Percentiles rank a stretch among this genome's conserved stretches.
Evolutionary conservation across 305 asterid genomes (phyloP).

Genomic region (Petunia hybrid): DNA sequence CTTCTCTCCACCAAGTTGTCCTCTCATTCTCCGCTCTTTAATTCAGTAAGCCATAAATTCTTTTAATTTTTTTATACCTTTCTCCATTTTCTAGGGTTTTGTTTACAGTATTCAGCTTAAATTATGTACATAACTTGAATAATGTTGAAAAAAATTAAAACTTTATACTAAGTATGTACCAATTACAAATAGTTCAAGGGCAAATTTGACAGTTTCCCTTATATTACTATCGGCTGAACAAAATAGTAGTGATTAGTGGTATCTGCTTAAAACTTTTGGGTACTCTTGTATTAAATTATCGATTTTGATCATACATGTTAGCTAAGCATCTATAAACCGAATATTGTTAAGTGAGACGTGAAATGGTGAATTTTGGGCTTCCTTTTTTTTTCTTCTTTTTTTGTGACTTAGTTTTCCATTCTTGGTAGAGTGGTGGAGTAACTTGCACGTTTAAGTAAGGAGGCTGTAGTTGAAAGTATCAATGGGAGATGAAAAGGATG

Average conservation of each 20-base stretch:
- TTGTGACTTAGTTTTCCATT: not conserved
- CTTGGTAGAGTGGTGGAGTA: not conserved
- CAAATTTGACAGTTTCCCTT: no score
- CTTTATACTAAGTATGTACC: no score
- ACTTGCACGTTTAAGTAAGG: slow-evolving; percentile 9
- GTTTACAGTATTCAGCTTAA: not conserved
- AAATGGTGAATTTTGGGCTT: not conserved
- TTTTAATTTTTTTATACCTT: not conserved
- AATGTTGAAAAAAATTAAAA: no score
- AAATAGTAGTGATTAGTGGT: not conserved
- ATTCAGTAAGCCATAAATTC: not conserved
- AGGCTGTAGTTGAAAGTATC: slow-evolving; percentile 38
- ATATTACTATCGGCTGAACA: no score
- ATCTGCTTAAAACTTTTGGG: not conserved
- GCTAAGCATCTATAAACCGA: not conserved
- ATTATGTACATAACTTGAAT: no score
- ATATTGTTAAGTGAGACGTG: not conserved
- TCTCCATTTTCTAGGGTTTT: not conserved
- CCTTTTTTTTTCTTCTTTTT: no score
- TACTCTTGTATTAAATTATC: not conserved
- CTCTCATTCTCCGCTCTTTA: not conserved
- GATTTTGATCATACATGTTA: not conserved
- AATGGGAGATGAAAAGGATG: slow-evolving; percentile 86
- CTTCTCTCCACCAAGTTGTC: not conserved
- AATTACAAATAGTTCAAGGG: no score